phyloP scores from a whole-genome alignment of 345 rosid species.

The Corchorus olitorius region DNA sequence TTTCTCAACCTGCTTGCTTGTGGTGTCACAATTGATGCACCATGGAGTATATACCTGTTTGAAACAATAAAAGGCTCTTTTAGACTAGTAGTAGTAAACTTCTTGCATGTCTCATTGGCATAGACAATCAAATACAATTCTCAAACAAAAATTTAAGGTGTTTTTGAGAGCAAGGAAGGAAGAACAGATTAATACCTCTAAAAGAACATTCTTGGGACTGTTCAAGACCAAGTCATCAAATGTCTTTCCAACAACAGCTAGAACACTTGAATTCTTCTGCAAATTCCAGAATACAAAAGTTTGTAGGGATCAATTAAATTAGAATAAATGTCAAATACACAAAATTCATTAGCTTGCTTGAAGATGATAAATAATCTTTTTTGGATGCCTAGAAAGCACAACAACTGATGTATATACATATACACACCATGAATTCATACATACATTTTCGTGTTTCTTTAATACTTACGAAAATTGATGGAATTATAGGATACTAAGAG shows the following conservation, averaged over 20 bases:
- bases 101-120: neutral
- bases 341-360: constrained; percentile 7
- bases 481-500: neutral
- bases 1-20: constrained; percentile 75
- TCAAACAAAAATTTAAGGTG: neutral
- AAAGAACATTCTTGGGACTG: constrained; percentile 68
- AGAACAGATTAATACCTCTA: constrained; percentile 58
- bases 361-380: neutral
- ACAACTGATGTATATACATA: neutral
- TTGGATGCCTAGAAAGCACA: neutral
- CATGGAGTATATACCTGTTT: constrained; percentile 81
- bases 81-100: no score
- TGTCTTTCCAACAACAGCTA: constrained; percentile 76
- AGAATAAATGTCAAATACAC: neutral
- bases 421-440: neutral
- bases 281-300: constrained; percentile 23
- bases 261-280: constrained; percentile 59
- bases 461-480: neutral
- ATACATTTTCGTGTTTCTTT: neutral
- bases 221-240: constrained; percentile 72
- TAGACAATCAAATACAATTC: neutral
- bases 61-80: neutral
- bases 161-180: neutral
- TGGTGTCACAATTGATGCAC: constrained; percentile 73
- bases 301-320: neutral